These are phyloP conservation scores for Beta lomatogona DNA, from an alignment of 179 eudicot species.

Conservation along the genomic window DNA sequence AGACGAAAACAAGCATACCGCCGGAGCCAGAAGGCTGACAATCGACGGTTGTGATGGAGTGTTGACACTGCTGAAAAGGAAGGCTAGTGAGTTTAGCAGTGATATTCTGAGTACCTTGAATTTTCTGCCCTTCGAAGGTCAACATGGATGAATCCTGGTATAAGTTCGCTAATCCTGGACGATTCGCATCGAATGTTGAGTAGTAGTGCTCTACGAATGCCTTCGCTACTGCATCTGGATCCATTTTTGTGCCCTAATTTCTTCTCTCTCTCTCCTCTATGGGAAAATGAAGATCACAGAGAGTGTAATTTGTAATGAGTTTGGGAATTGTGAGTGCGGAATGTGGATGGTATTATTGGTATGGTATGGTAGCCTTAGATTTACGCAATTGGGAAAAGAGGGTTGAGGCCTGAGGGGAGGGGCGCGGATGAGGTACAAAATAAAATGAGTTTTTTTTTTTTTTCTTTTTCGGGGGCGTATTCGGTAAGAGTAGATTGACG, in stretches of 20 bases:
- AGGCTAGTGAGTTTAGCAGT: conserved; percentile 61
- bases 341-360: too few species aligned
- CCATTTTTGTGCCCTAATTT: conserved; percentile 44
- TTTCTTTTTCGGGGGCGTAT: neutral
- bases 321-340: neutral
- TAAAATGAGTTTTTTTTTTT: neutral
- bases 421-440: neutral
- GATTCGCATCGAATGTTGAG: conserved; percentile 75
- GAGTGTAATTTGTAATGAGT: neutral
- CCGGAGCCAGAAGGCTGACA: conserved; percentile 84
- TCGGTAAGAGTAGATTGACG: neutral
- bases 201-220: conserved; percentile 96
- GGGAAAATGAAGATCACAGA: neutral
- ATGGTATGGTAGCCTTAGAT: conserved; percentile 19
- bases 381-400: neutral
- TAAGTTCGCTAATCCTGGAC: conserved; percentile 50
- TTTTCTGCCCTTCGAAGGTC: conserved; percentile 82
- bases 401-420: too few species aligned
- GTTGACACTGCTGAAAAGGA: conserved; percentile 84
- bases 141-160: conserved; percentile 81
- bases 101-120: conserved; percentile 62
- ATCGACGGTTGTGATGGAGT: conserved; percentile 71
- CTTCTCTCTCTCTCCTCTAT: neutral
- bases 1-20: conserved; percentile 78
- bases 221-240: conserved; percentile 70